Percentiles rank a stretch among this genome's conserved stretches.
Evolutionary conservation across 2,329 filamentous ascomycete species (phyloP).

Genomic region (Fusarium stilboides): DNA sequence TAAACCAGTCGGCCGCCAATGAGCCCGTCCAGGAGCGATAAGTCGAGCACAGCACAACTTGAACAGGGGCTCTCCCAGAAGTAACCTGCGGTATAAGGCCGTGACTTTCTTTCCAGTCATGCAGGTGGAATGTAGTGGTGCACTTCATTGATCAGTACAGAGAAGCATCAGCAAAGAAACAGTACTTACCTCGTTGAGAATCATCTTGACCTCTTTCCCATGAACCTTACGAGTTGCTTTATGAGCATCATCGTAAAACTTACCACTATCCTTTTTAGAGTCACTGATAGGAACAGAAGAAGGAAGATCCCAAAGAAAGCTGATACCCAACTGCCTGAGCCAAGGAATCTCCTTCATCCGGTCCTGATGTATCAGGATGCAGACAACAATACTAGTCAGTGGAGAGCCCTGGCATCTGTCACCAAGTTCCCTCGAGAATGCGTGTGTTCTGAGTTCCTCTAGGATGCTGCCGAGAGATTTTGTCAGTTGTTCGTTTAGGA

Average conservation of each 20-base stretch:
- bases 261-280: neutral
- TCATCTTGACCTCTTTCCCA: neutral
- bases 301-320: neutral
- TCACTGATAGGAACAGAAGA: neutral
- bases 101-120: conserved; percentile 1
- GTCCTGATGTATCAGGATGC: neutral
- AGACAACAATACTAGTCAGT: neutral
- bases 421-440: neutral
- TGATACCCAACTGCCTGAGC: neutral
- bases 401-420: neutral
- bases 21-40: neutral
- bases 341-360: neutral
- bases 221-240: neutral
- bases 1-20: neutral
- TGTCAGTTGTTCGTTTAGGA: neutral
- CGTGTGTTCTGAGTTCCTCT: neutral
- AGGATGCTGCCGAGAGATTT: conserved; percentile 6
- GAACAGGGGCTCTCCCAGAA: neutral
- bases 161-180: no score
- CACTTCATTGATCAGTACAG: neutral
- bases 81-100: neutral
- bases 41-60: neutral
- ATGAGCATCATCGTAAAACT: conserved; percentile 3
- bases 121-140: neutral
- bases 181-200: neutral